Conservation (phyloP, 306 rosid genomes). For the Cajanus cajan region DNA sequence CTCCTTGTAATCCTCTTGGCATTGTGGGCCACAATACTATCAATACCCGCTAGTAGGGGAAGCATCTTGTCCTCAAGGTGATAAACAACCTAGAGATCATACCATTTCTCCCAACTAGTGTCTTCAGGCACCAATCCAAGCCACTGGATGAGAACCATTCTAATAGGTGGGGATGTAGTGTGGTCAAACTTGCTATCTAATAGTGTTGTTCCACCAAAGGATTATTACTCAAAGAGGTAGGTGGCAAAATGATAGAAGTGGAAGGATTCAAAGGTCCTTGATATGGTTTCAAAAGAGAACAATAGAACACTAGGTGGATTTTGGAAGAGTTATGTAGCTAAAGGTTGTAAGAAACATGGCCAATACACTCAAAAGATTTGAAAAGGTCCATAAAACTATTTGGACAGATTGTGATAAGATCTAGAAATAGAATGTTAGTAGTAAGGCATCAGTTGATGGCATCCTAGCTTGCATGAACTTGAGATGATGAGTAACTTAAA, state of each 20-base stretch:
- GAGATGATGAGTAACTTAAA: too few relatives aligned
- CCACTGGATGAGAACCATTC: too few relatives aligned
- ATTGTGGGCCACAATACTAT: too few relatives aligned
- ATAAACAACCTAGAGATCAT: too few relatives aligned
- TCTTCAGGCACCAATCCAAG: too few relatives aligned
- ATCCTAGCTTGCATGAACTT: too few relatives aligned
- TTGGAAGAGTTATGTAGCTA: neutral
- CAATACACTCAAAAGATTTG: neutral
- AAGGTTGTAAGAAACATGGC: neutral
- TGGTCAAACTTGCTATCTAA: too few relatives aligned
- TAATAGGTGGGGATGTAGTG: too few relatives aligned
- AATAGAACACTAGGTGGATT: neutral
- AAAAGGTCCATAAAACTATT: neutral
- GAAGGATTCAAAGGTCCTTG: neutral
- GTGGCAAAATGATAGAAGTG: neutral
- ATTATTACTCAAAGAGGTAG: neutral
- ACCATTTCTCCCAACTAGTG: too few relatives aligned
- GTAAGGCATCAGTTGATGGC: neutral
- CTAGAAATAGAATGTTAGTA: neutral
- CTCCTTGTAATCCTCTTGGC: neutral
- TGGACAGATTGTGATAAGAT: neutral
- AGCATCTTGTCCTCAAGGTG: too few relatives aligned
- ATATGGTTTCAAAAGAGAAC: neutral
- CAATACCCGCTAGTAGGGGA: too few relatives aligned
- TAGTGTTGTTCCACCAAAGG: too few relatives aligned